Percentiles rank a stretch among this genome's conserved stretches.
phyloP scores from a whole-genome alignment of 257 asterid species.

The Jacaranda mimosifolia region DNA sequence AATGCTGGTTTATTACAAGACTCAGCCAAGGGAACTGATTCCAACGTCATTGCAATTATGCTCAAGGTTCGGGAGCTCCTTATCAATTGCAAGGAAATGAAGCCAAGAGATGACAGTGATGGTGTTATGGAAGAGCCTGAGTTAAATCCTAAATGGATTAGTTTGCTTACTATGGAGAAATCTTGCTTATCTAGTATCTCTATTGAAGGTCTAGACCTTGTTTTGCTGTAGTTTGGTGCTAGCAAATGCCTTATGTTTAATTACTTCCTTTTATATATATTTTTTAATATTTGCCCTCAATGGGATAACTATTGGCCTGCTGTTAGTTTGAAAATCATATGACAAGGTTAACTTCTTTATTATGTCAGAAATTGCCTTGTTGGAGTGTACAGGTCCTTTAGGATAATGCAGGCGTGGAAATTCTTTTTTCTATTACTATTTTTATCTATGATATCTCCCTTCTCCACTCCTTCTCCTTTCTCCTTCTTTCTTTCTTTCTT shows the following conservation, averaged over 20 bases:
- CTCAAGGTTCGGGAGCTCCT: constrained; percentile 76
- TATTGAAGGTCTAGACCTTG: constrained; percentile 64
- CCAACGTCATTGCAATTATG: constrained; percentile 61
- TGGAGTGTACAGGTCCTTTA: no score
- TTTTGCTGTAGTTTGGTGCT: constrained; percentile 8
- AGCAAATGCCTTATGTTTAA: constrained; percentile 16
- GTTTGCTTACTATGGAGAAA: constrained; percentile 82
- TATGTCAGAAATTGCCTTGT: background rate
- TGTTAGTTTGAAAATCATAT: background rate
- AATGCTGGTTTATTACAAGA: constrained; percentile 65
- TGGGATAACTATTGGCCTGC: background rate
- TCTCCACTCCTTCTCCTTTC: background rate
- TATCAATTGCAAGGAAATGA: constrained; percentile 74
- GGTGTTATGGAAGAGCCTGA: constrained; percentile 59
- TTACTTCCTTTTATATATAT: background rate
- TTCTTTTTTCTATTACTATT: no score
- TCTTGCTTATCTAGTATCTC: constrained; percentile 72
- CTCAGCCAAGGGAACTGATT: constrained; percentile 62
- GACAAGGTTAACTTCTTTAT: background rate
- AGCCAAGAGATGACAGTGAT: constrained; percentile 54
- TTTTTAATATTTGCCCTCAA: background rate
- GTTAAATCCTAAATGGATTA: constrained; percentile 80
- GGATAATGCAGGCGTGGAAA: no score
- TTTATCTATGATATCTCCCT: no score
- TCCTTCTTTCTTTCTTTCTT: background rate